Conservation (phyloP, 1,139 yeast genomes). For the Debaryomycetaceae sp. region DNA sequence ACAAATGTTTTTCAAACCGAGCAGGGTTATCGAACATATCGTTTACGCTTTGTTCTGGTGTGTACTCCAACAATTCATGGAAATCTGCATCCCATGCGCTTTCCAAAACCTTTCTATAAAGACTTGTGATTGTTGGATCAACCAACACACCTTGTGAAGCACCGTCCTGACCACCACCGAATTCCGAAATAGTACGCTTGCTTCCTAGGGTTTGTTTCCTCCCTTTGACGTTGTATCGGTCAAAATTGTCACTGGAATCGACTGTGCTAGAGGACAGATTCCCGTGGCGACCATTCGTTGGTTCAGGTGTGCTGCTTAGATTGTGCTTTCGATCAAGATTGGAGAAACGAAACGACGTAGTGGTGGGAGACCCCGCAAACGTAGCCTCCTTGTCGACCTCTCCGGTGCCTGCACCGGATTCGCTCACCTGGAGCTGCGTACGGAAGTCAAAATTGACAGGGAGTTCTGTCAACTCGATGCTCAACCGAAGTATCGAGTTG, state of each 20-base stretch:
- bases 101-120: conserved; percentile 62
- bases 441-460: conserved; percentile 41
- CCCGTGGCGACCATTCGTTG: not conserved
- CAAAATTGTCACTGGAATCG: conserved; percentile 1
- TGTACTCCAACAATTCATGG: conserved; percentile 51
- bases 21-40: conserved; percentile 71
- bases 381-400: not conserved
- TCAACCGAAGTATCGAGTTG: conserved; percentile 65
- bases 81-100: conserved; percentile 79
- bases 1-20: conserved; percentile 36
- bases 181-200: not conserved
- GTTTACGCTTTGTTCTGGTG: conserved; percentile 70
- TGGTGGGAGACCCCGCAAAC: not conserved
- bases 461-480: conserved; percentile 39
- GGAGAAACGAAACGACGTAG: not conserved
- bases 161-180: not conserved
- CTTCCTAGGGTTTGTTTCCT: not conserved
- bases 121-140: conserved; percentile 50
- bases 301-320: conserved; percentile 16
- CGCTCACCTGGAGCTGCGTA: conserved; percentile 37
- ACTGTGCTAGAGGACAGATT: not conserved
- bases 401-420: conserved; percentile 9
- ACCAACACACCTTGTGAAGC: conserved; percentile 14
- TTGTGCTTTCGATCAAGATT: conserved; percentile 14
- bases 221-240: not conserved